Conservation (phyloP, 495 filamentous ascomycete species). For the Neurospora terricola region DNA sequence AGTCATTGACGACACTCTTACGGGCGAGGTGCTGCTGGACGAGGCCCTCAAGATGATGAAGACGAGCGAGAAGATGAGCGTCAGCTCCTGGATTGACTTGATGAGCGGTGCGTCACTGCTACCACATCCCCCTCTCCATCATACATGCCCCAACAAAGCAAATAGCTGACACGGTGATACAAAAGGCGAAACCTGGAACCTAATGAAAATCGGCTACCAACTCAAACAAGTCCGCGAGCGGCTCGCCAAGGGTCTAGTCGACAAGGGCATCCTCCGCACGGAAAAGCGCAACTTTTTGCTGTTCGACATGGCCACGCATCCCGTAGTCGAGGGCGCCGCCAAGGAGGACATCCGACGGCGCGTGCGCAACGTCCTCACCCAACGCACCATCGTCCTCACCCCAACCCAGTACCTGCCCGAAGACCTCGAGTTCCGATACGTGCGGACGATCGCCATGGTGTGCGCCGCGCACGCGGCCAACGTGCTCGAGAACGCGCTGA, state of each 20-base stretch:
- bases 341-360: constrained; percentile 94
- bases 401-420: constrained; percentile 80
- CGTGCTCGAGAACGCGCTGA: constrained; percentile 93
- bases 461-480: constrained; percentile 98
- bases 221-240: constrained; percentile 98
- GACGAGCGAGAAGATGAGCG: constrained; percentile 98
- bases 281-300: constrained; percentile 99
- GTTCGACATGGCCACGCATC: constrained; percentile 99
- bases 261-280: constrained; percentile 96
- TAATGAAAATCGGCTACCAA: constrained; percentile 99
- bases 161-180: not conserved
- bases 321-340: constrained; percentile 91
- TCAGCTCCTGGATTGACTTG: constrained; percentile 94
- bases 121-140: no score
- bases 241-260: constrained; percentile 92
- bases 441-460: constrained; percentile 88
- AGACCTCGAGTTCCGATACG: constrained; percentile 83
- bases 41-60: constrained; percentile 99
- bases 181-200: constrained; percentile 95
- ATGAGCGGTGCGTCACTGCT: constrained; percentile 68
- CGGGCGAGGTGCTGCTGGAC: constrained; percentile 93
- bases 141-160: not conserved
- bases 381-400: constrained; percentile 84
- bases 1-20: constrained; percentile 93
- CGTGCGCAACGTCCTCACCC: constrained; percentile 85